Base-by-base conservation (phyloP, 164 flowering plant genomes). In the Amborella trichopoda region DNA sequence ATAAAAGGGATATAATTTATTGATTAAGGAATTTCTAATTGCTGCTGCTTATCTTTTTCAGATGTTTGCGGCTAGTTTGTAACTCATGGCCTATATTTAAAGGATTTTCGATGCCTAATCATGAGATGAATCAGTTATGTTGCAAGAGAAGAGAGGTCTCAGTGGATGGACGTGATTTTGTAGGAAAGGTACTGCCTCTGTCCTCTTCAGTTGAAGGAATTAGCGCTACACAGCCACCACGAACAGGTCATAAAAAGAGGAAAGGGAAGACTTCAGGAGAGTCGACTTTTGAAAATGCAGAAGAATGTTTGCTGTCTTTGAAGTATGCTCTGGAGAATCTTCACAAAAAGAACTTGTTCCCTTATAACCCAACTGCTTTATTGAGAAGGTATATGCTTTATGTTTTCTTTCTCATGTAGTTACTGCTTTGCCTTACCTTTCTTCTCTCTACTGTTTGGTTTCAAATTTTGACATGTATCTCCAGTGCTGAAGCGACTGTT, bases 281-380 rank as follows among this genome's bases (percentile, higher is more conserved):
- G 30, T 13, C n/a, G 26, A 47, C 66, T 5, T 75, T 71, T 54
- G 48, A 64, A 50, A 56, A 64, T 50, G 85, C 90, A 37, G 76
- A 57, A 52, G 56, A 58, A 6, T 91, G 96, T 58, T 68, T 91
- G 65, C 65, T 77, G 60, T 75, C 75, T 19, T 45, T 87, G 40
- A 75, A 76, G 54, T 25, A 38, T 28, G 75, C 90, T 27, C 28
- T 91, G 34, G 66, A 70, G 53, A 80, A 56, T 58, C 95, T 87
- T 60, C 72, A 75, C 46, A 48, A 59, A 43, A 84, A 75, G 65
- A 70, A 69, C 22, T 51, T 87, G 55, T 91, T 87, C 64, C 90
- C 94, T 6, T 91, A 87, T 57, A 87, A 91, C 65, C 96, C 99
- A 16, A 56, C 68, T 54, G 94, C 66, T 18, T 85, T 91, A 49